phyloP scores from a whole-genome alignment of 176 grass and related monocot genomes.

The Eragrostis nindensis region DNA sequence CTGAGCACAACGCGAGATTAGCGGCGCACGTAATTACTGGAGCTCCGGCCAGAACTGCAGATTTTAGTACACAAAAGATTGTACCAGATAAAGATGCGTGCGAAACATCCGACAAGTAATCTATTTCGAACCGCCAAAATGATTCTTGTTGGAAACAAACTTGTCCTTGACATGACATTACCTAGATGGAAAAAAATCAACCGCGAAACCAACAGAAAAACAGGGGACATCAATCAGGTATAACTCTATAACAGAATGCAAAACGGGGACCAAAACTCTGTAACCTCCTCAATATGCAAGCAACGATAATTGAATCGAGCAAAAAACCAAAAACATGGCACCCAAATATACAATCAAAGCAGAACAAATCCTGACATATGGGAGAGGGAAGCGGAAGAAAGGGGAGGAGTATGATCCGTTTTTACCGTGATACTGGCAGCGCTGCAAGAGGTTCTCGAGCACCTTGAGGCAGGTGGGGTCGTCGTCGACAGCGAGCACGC shows the following conservation, averaged over 20 bases:
- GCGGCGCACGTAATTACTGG: background rate
- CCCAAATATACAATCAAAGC: background rate
- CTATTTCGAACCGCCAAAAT: background rate
- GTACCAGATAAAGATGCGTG: background rate
- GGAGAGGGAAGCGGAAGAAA: background rate
- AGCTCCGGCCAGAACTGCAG: background rate
- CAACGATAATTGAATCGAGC: conserved; percentile 20
- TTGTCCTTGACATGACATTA: conserved; percentile 43
- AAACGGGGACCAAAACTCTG: background rate
- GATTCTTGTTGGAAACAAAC: background rate
- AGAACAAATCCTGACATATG: background rate
- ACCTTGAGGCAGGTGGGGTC: conserved; percentile 59
- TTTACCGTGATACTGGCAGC: conserved; percentile 63
- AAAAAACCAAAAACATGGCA: conserved; percentile 14
- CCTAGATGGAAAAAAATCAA: background rate
- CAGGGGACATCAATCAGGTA: background rate
- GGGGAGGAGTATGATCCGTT: background rate
- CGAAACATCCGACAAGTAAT: background rate
- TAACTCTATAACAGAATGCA: conserved; percentile 31
- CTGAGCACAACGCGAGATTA: background rate
- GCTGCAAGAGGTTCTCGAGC: conserved; percentile 43
- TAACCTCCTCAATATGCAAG: background rate
- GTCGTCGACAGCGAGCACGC: conserved; percentile 70
- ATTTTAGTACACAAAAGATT: background rate
- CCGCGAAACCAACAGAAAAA: background rate